Percentiles rank a stretch among this genome's conserved stretches.
Evolutionary conservation across 345 rosid species (phyloP).

Genomic region (Populus davidiana): DNA sequence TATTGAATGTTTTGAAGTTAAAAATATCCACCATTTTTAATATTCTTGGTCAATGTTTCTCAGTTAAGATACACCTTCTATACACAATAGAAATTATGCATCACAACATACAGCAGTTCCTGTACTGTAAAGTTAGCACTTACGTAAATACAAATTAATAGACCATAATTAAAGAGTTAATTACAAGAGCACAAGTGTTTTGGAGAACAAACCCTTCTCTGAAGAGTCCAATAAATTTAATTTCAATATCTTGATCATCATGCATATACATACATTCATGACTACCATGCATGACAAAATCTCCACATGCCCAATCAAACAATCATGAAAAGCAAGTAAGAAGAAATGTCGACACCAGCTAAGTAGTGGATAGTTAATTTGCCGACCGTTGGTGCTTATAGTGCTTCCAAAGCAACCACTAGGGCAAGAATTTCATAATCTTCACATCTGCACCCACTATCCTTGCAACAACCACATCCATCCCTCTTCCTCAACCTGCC

Average conservation of each 20-base stretch:
- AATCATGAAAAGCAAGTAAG: not conserved
- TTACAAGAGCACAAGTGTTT: not conserved
- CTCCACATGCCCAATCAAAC: not conserved
- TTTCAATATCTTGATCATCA: not conserved
- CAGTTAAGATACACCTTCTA: too few relatives aligned
- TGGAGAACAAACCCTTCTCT: not conserved
- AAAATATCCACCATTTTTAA: too few relatives aligned
- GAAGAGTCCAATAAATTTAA: not conserved
- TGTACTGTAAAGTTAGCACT: too few relatives aligned
- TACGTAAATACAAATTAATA: too few relatives aligned
- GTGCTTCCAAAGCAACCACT: constrained; percentile 47
- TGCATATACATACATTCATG: not conserved
- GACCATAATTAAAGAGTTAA: too few relatives aligned
- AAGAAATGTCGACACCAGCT: not conserved
- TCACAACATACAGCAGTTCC: too few relatives aligned
- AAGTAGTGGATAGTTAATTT: not conserved
- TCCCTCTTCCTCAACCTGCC: constrained; percentile 16
- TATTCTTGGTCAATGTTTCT: too few relatives aligned
- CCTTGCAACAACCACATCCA: constrained; percentile 31
- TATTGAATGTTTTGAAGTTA: too few relatives aligned
- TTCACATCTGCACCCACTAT: constrained; percentile 28
- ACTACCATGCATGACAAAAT: not conserved
- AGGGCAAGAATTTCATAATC: constrained; percentile 44
- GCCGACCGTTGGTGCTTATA: constrained; percentile 16
- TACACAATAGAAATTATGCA: too few relatives aligned